Base-by-base conservation (phyloP, 1,139 yeast genomes). In the Candida glucosophila region DNA sequence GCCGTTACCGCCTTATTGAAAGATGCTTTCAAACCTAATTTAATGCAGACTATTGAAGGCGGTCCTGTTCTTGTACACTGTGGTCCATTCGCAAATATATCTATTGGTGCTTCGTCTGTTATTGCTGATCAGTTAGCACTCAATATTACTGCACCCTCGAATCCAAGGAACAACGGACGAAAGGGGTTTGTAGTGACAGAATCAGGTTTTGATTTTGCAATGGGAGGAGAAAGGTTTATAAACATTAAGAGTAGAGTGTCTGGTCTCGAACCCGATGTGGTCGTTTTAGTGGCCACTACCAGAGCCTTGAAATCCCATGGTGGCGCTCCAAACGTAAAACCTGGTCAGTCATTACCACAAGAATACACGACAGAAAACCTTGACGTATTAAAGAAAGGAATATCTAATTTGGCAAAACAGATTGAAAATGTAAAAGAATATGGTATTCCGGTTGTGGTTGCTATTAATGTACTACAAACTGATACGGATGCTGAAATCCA, bases 171-270 rank as follows among this genome's bases (percentile, higher is more conserved):
- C 40, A 52, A 48, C 30, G 67, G 66, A 13, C 36, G 48, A 31
- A 54, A 52, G 34, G 90, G 90, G 29, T 80, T 67, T 39, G 92
- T 80, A 28, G 78, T 80, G 26, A 80, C 92, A 22, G 92, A 80
- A 52, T 90, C 90, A 12, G 92, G 92, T 23, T 80, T 80, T 46
- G 92, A 80, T 50, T 80, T 80, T 53, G 78, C 90, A 22, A 80
- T 80, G 92, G 92, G 92, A 40, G 92, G 92, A 42, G 92, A 80
- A 58, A 66, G 92, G 51, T 79, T 79, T 52, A 72, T 77, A 55
- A 77, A 79, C 53, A 79, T 80, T 48, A 80, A 80, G 55, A 77
- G 88, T 44, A 72, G 90, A 52, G 64, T 85, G 6, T 75, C 83
- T 22, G 88, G 85, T 2, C 58, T 74, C 35, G 61, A 64, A 33